A percentile compares a stretch with the other conserved stretches of the same genome.
These are phyloP conservation scores for Xylaria sp. DNA, from an alignment of 2,329 filamentous ascomycete genomes.

Conservation along the genomic window DNA sequence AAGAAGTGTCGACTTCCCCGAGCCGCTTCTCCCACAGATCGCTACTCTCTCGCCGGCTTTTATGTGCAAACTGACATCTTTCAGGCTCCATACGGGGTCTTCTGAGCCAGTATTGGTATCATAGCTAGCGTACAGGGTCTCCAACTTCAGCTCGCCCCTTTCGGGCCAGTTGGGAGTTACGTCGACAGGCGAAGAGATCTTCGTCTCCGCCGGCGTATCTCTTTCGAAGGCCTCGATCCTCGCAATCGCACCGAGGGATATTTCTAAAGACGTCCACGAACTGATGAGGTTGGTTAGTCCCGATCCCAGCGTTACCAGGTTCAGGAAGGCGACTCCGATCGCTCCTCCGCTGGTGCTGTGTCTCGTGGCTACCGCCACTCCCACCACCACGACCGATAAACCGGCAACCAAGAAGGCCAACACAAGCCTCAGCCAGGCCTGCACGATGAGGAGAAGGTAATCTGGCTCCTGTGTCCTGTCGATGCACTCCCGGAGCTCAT, in stretches of 20 bases:
- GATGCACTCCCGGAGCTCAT: conserved; percentile 52
- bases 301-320: conserved; percentile 45
- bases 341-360: conserved; percentile 47
- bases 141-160: conserved; percentile 36
- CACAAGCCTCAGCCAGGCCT: conserved; percentile 63
- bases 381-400: conserved; percentile 58
- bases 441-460: conserved; percentile 63
- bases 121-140: conserved; percentile 40
- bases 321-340: conserved; percentile 53
- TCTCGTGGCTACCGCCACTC: conserved; percentile 55
- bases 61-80: conserved; percentile 51
- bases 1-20: conserved; percentile 35
- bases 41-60: conserved; percentile 54
- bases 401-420: conserved; percentile 62
- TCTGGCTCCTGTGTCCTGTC: conserved; percentile 63
- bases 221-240: conserved; percentile 42
- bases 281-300: conserved; percentile 33
- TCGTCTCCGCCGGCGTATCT: conserved; percentile 40
- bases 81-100: conserved; percentile 27
- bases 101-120: background rate
- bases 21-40: conserved; percentile 34
- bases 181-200: conserved; percentile 25
- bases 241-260: conserved; percentile 34
- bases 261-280: conserved; percentile 36
- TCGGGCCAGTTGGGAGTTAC: conserved; percentile 31